phyloP scores from a whole-genome alignment of 768 basidiomycete genomes.

The Russula foetens region DNA sequence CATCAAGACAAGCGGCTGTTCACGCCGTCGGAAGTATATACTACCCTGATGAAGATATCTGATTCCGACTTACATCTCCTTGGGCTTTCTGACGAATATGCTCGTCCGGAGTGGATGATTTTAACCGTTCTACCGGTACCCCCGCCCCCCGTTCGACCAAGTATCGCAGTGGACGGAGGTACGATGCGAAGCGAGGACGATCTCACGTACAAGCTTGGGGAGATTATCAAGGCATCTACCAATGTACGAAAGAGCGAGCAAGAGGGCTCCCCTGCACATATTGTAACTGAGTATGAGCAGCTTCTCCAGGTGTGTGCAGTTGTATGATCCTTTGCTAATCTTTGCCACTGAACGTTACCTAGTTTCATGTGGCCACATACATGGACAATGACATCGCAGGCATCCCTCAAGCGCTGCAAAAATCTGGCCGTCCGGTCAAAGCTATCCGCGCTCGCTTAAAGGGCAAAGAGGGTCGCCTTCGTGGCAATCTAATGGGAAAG shows the following conservation, averaged over 20 bases:
- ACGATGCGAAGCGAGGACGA: constrained; percentile 97
- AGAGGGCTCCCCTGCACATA: constrained; percentile 93
- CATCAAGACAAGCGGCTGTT: constrained; percentile 80
- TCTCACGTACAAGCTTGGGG: constrained; percentile 94
- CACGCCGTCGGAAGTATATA: constrained; percentile 83
- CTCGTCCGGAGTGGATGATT: constrained; percentile 99
- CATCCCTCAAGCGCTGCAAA: constrained; percentile 94
- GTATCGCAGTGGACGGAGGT: constrained; percentile 95
- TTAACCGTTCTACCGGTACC: constrained; percentile 96
- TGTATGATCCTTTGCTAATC: background rate
- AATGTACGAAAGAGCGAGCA: constrained; percentile 89
- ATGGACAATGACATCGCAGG: constrained; percentile 99
- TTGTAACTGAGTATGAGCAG: constrained; percentile 94
- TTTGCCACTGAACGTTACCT: background rate
- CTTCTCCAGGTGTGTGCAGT: constrained; percentile 70
- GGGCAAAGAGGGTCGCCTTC: constrained; percentile 96
- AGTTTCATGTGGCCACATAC: constrained; percentile 99
- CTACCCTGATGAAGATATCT: constrained; percentile 92
- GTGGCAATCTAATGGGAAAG: constrained; percentile 99
- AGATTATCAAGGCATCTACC: constrained; percentile 92
- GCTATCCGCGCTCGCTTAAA: constrained; percentile 97
- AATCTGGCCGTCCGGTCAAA: constrained; percentile 95
- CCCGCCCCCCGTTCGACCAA: constrained; percentile 95
- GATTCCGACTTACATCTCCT: constrained; percentile 81
- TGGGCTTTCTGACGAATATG: constrained; percentile 92